phyloP scores from a whole-genome alignment of 257 asterid species.

The Solanum verrucosum region DNA sequence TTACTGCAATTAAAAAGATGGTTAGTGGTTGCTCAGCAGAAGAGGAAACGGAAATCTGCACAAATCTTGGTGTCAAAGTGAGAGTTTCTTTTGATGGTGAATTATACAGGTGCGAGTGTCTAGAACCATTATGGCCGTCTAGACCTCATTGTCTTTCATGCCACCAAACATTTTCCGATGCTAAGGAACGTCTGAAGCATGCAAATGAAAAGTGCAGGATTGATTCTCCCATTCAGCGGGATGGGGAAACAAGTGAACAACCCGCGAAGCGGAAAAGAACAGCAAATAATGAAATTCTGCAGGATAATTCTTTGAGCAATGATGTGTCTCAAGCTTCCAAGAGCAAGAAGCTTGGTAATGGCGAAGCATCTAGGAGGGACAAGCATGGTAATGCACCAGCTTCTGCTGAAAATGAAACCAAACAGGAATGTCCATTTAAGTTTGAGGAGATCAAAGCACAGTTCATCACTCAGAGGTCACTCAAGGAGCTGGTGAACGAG shows the following conservation, averaged over 20 bases:
- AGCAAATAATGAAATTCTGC: conserved; percentile 17
- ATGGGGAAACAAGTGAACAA: conserved; percentile 32
- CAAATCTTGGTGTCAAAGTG: conserved; percentile 17
- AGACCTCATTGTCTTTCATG: conserved; percentile 66
- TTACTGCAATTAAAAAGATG: conserved; percentile 38
- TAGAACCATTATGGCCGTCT: conserved; percentile 67
- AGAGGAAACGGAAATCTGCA: conserved; percentile 14
- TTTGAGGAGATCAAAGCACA: conserved; percentile 69
- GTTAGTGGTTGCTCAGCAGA: conserved; percentile 36
- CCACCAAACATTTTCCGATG: conserved; percentile 50
- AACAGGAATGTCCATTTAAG: conserved; percentile 50
- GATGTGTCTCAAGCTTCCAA: conserved; percentile 23
- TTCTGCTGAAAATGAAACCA: conserved; percentile 13
- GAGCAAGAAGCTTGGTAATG: conserved; percentile 28
- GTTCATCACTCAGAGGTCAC: conserved; percentile 50
- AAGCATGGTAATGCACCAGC: conserved; percentile 27
- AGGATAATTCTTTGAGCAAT: conserved; percentile 22
- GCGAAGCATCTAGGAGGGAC: conserved; percentile 26
- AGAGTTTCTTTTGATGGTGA: conserved; percentile 16
- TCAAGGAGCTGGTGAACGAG: conserved; percentile 55
- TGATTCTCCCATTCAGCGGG: conserved; percentile 21
- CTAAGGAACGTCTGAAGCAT: conserved; percentile 49
- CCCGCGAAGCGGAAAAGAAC: conserved; percentile 32
- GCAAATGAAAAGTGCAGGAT: conserved; percentile 40
- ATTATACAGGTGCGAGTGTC: conserved; percentile 71